Percentiles rank a stretch among this genome's conserved stretches.
Conservation (phyloP, 164 flowering plant species). For the Sedum album region DNA sequence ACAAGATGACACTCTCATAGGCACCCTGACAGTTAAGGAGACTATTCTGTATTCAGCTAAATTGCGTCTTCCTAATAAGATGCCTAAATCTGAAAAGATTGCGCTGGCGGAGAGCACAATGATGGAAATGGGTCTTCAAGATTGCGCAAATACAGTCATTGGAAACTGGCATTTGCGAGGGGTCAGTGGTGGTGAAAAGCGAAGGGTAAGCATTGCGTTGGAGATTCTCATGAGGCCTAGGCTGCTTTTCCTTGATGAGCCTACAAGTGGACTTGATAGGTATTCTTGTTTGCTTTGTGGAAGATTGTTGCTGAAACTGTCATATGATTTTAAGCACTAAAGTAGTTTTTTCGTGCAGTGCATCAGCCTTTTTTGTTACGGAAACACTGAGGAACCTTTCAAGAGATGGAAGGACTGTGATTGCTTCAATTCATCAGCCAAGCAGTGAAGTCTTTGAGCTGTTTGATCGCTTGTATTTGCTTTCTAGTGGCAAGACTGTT, state of each 20-base stretch:
- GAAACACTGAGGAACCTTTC: slow-evolving; percentile 70
- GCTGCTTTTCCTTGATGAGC: slow-evolving; percentile 89
- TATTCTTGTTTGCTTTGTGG: slow-evolving; percentile 8
- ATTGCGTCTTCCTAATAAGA: slow-evolving; percentile 70
- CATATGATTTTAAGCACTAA: not conserved
- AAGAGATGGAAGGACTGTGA: slow-evolving; percentile 81
- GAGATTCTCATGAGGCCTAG: slow-evolving; percentile 89
- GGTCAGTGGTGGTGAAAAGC: slow-evolving; percentile 86
- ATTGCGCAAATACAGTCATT: slow-evolving; percentile 77
- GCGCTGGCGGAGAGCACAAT: slow-evolving; percentile 78
- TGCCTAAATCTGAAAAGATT: slow-evolving; percentile 67
- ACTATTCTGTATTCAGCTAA: slow-evolving; percentile 76
- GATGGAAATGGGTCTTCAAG: slow-evolving; percentile 88
- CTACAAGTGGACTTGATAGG: slow-evolving; percentile 97
- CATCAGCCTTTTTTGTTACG: slow-evolving; percentile 83
- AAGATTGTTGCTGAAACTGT: not conserved
- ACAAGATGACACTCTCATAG: slow-evolving; percentile 85
- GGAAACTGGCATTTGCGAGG: slow-evolving; percentile 94
- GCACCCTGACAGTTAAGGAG: slow-evolving; percentile 82
- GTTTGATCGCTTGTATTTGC: slow-evolving; percentile 76
- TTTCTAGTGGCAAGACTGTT: slow-evolving; percentile 81
- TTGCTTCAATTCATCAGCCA: slow-evolving; percentile 95
- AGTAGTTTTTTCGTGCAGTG: slow-evolving; percentile 33
- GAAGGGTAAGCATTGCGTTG: slow-evolving; percentile 86
- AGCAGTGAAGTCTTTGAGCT: slow-evolving; percentile 97